These are phyloP conservation scores for Mortierella alpina DNA, from an alignment of 192 early-diverging fungal genomes.

Conservation along the genomic window DNA sequence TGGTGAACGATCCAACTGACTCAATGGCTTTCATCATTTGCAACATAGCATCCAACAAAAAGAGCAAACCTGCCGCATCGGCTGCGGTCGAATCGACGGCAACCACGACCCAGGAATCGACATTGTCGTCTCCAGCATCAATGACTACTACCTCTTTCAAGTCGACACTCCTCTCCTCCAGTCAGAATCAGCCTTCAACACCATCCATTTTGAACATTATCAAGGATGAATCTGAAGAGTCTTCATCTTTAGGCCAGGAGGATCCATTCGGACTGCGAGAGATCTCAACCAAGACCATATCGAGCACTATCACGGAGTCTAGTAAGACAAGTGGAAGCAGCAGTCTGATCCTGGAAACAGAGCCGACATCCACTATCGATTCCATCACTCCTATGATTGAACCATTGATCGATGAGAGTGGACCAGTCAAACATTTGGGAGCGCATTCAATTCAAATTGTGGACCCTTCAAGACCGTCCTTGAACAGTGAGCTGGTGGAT, in stretches of 20 bases:
- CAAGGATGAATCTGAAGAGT: conserved; percentile 15
- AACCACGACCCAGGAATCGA: neutral
- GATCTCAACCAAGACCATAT: conserved; percentile 20
- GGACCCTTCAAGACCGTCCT: conserved; percentile 15
- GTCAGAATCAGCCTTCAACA: conserved; percentile 9
- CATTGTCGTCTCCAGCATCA: neutral
- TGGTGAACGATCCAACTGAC: neutral
- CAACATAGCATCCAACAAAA: conserved; percentile 15
- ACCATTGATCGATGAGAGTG: conserved; percentile 38
- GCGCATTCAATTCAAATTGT: conserved; percentile 18
- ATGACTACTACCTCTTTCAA: conserved; percentile 9
- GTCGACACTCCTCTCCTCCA: conserved; percentile 11
- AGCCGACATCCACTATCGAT: neutral
- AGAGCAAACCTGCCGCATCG: neutral
- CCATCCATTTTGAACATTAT: conserved; percentile 59
- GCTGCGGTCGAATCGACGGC: neutral
- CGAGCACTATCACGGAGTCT: conserved; percentile 1
- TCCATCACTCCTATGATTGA: conserved; percentile 1
- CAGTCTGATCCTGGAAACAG: conserved; percentile 10
- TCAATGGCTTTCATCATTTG: neutral
- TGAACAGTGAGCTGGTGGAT: conserved; percentile 11
- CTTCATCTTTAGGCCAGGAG: neutral
- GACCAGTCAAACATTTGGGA: conserved; percentile 19
- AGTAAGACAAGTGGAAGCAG: neutral
- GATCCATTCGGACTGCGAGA: conserved; percentile 28